Evolutionary conservation across 495 filamentous ascomycete species (phyloP).

Genomic region (Saxispiralis lemnorum): DNA sequence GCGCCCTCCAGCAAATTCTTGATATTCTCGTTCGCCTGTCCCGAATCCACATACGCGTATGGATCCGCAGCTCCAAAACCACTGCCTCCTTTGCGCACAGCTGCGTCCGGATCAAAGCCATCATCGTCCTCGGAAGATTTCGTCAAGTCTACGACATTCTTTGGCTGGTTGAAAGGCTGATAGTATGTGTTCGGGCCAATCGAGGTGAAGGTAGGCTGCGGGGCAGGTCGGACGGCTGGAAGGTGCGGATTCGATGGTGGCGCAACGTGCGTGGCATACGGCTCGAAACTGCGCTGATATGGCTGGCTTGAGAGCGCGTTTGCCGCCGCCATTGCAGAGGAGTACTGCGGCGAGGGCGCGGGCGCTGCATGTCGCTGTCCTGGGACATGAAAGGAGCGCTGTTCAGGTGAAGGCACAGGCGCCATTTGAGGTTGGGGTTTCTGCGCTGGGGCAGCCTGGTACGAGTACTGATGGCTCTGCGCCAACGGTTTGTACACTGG

Average conservation of each 20-base stretch:
- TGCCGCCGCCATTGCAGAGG: background rate
- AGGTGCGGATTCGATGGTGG: slow-evolving; percentile 18
- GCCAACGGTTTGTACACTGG: slow-evolving; percentile 6
- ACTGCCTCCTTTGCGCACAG: slow-evolving; percentile 13
- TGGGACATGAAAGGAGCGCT: background rate
- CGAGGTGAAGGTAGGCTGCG: slow-evolving; percentile 20
- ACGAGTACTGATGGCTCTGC: slow-evolving; percentile 9
- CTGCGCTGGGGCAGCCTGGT: slow-evolving; percentile 1
- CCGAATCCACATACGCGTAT: slow-evolving; percentile 54
- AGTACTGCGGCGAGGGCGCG: slow-evolving; percentile 4
- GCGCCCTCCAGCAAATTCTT: slow-evolving; percentile 76
- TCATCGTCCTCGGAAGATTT: slow-evolving; percentile 17
- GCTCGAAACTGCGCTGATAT: slow-evolving; percentile 7
- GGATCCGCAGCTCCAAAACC: slow-evolving; percentile 33
- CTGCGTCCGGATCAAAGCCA: slow-evolving; percentile 26
- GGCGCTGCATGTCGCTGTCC: background rate
- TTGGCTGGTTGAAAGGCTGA: slow-evolving; percentile 12
- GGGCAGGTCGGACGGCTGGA: slow-evolving; percentile 12
- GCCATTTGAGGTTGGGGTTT: background rate
- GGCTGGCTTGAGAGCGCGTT: slow-evolving; percentile 1
- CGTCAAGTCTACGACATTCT: slow-evolving; percentile 15
- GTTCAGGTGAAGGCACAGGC: background rate
- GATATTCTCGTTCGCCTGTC: slow-evolving; percentile 65
- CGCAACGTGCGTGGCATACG: slow-evolving; percentile 14
- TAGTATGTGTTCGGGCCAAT: slow-evolving; percentile 16